Evolutionary conservation across 2,329 filamentous ascomycete species (phyloP).

Genomic region (Fusarium verticillioides): DNA sequence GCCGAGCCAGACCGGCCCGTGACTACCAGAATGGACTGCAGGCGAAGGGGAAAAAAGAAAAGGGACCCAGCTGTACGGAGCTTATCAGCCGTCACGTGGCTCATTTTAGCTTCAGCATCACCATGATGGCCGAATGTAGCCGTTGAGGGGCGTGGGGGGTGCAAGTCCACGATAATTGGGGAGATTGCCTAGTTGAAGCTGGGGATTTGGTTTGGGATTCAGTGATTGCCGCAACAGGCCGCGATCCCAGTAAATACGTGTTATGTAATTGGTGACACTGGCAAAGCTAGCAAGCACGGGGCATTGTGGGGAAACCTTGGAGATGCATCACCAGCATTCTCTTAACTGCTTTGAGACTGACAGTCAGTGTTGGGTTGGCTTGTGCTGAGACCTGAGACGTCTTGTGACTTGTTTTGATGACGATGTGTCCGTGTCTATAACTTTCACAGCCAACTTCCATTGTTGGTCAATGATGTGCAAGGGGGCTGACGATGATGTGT

Average conservation of each 20-base stretch:
- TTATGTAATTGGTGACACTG: slow-evolving; percentile 34
- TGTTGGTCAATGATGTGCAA: slow-evolving; percentile 8
- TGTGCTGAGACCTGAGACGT: slow-evolving; percentile 15
- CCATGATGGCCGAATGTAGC: slow-evolving; percentile 41
- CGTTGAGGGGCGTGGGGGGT: slow-evolving; percentile 27
- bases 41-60: neutral
- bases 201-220: neutral
- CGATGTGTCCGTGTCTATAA: neutral
- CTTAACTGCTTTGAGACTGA: slow-evolving; percentile 19
- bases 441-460: neutral
- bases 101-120: slow-evolving; percentile 3
- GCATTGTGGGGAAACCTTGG: slow-evolving; percentile 35
- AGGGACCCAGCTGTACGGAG: slow-evolving; percentile 31
- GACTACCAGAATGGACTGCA: slow-evolving; percentile 3
- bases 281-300: slow-evolving; percentile 17
- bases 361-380: slow-evolving; percentile 4
- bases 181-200: slow-evolving; percentile 15
- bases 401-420: slow-evolving; percentile 22
- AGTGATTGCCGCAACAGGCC: slow-evolving; percentile 40
- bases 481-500: slow-evolving; percentile 2
- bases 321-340: slow-evolving; percentile 27
- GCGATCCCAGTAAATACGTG: slow-evolving; percentile 28
- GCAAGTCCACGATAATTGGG: slow-evolving; percentile 24
- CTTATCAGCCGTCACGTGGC: slow-evolving; percentile 46
- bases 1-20: slow-evolving; percentile 36